Conservation (phyloP, 305 asterid species). For the Rubia tinctorum region DNA sequence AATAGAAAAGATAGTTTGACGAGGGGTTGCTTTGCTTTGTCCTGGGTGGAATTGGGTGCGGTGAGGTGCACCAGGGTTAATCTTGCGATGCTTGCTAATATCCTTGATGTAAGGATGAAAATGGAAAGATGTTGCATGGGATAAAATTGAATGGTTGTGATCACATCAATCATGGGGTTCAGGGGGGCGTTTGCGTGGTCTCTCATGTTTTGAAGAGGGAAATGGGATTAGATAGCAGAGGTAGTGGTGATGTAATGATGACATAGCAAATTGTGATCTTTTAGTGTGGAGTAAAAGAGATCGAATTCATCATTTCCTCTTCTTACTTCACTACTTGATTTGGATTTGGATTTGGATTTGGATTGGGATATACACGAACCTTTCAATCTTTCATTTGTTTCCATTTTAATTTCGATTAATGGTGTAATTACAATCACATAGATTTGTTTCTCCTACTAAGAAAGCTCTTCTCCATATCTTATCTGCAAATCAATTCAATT, state of each 20-base stretch:
- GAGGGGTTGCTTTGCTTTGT: slow-evolving; percentile 32
- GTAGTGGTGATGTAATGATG: slow-evolving; percentile 16
- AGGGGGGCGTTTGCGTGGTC: slow-evolving; percentile 17
- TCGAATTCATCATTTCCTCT: slow-evolving; percentile 9
- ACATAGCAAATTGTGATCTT: slow-evolving; percentile 25
- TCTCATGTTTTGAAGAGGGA: slow-evolving; percentile 1
- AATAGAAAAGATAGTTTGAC: slow-evolving; percentile 45
- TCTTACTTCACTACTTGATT: background rate
- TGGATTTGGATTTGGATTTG: too few species aligned
- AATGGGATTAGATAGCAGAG: slow-evolving; percentile 23
- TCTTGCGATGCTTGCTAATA: slow-evolving; percentile 35
- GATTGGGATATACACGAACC: background rate
- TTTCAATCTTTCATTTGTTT: background rate
- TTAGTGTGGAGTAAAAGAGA: slow-evolving; percentile 42
- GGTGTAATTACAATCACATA: too few species aligned
- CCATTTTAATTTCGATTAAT: too few species aligned
- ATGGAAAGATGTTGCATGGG: slow-evolving; percentile 23
- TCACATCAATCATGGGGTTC: slow-evolving; percentile 34
- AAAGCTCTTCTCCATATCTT: too few species aligned
- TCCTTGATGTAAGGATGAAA: slow-evolving; percentile 28
- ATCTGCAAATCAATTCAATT: too few species aligned
- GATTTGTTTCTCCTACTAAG: too few species aligned
- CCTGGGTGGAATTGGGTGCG: slow-evolving; percentile 32
- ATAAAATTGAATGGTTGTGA: slow-evolving; percentile 28
- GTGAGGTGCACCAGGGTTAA: slow-evolving; percentile 25